Conservation (phyloP, 441 rosid genomes). For the Pelargonium citronellum region DNA sequence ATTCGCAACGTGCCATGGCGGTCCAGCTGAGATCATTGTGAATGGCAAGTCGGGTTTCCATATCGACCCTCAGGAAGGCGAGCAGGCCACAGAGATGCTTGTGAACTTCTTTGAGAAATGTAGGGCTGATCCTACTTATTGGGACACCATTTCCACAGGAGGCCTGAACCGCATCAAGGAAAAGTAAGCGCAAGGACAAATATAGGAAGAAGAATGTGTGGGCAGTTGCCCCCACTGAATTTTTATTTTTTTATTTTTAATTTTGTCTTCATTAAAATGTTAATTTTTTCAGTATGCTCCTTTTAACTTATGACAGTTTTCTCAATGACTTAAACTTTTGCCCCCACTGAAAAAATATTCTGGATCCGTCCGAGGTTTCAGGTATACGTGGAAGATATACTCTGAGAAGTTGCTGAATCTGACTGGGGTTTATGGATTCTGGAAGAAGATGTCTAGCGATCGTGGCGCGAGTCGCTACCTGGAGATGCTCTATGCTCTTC, state of each 20-base stretch:
- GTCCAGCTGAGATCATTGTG: slow-evolving; percentile 88
- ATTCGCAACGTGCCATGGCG: slow-evolving; percentile 86
- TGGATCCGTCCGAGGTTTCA: no score
- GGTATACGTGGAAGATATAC: slow-evolving; percentile 91
- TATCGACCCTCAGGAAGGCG: slow-evolving; percentile 85
- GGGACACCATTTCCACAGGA: slow-evolving; percentile 63
- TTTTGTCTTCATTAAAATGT: no score
- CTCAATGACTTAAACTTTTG: no score
- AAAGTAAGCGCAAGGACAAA: no score
- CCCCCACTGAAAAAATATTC: no score
- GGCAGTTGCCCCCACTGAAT: no score
- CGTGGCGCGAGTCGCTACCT: no score
- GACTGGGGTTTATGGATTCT: slow-evolving; percentile 88
- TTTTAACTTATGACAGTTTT: no score
- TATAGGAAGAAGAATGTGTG: no score
- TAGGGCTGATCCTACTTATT: slow-evolving; percentile 59
- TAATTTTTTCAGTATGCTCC: no score
- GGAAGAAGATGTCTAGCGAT: slow-evolving; percentile 34
- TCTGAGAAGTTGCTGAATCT: slow-evolving; percentile 80
- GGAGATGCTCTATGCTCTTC: no score
- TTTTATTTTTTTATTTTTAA: no score
- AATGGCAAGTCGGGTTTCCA: slow-evolving; percentile 77
- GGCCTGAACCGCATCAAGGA: slow-evolving; percentile 74
- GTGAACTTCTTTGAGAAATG: slow-evolving; percentile 59
- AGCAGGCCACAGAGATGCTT: slow-evolving; percentile 51